These are phyloP conservation scores for Niveomyces coronatus DNA, from an alignment of 2,329 filamentous ascomycete species.

Conservation along the genomic window DNA sequence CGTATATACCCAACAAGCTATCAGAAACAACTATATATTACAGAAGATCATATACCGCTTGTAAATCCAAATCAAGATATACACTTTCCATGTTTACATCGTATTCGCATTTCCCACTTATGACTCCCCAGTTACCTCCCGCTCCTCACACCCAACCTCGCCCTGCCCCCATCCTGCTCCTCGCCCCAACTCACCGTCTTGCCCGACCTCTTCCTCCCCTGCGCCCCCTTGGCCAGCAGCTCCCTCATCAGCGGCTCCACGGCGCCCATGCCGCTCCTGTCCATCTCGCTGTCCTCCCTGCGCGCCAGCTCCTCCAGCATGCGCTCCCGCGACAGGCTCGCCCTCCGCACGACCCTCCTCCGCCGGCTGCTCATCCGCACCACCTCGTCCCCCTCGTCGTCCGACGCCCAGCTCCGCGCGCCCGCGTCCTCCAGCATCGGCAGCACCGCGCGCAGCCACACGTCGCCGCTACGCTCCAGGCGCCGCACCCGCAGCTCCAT, in stretches of 20 bases:
- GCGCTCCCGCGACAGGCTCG: conserved; percentile 20
- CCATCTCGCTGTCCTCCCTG: conserved; percentile 10
- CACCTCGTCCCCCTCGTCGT: conserved; percentile 20
- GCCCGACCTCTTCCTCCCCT: too few species aligned
- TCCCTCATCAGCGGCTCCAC: conserved; percentile 37
- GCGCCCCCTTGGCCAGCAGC: conserved; percentile 20
- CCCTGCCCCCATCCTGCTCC: too few species aligned
- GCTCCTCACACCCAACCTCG: too few species aligned
- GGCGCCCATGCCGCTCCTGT: conserved; percentile 26
- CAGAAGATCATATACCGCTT: too few species aligned
- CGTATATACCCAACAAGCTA: too few species aligned
- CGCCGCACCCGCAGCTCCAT: conserved; percentile 36
- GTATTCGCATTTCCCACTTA: too few species aligned
- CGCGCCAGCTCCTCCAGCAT: conserved; percentile 20
- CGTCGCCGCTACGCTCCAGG: conserved; percentile 37
- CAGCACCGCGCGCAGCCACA: conserved; percentile 33
- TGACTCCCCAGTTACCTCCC: too few species aligned
- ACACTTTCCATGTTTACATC: too few species aligned
- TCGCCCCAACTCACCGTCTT: too few species aligned
- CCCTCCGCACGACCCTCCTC: conserved; percentile 15
- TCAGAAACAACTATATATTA: too few species aligned
- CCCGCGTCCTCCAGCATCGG: conserved; percentile 31
- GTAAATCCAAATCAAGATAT: too few species aligned
- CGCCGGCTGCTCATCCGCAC: conserved; percentile 15
- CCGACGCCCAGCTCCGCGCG: conserved; percentile 21